A percentile compares a stretch with the other conserved stretches of the same genome.
phyloP scores from a whole-genome alignment of 495 filamentous ascomycete genomes.

The Antarctomyces pellizariae region DNA sequence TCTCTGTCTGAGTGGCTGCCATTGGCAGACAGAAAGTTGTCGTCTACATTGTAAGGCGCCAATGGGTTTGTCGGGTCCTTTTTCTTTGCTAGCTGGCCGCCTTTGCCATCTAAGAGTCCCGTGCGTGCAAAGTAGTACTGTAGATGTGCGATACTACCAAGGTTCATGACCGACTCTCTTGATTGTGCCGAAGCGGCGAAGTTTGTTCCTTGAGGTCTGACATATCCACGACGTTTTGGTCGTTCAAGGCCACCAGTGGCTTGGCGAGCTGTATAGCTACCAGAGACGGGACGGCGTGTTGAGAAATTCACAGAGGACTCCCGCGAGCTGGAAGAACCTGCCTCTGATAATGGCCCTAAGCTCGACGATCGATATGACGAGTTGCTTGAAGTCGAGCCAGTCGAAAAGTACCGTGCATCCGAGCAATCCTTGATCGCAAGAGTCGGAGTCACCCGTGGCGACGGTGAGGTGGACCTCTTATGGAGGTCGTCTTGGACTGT shows the following conservation, averaged over 20 bases:
- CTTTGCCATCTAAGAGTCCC: constrained; percentile 80
- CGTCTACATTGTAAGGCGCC: constrained; percentile 19
- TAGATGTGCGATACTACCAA: constrained; percentile 89
- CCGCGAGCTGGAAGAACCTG: constrained; percentile 19
- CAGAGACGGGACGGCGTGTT: constrained; percentile 25
- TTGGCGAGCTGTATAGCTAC: constrained; percentile 29
- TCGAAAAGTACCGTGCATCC: constrained; percentile 3
- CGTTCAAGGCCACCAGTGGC: constrained; percentile 22
- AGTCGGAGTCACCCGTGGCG: constrained; percentile 41
- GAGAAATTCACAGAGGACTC: constrained; percentile 23
- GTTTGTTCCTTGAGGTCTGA: constrained; percentile 71
- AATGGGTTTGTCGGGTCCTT: constrained; percentile 11
- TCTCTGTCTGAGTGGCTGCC: constrained; percentile 21
- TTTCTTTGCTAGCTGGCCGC: constrained; percentile 54
- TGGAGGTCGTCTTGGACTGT: too few species aligned
- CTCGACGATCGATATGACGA: constrained; percentile 4
- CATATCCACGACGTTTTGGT: constrained; percentile 51
- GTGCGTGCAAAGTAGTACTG: constrained; percentile 97
- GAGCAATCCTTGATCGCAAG: constrained; percentile 13
- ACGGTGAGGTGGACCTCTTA: too few species aligned
- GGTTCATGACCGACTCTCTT: constrained; percentile 78
- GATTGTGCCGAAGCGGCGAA: constrained; percentile 79
- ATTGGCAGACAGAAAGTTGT: constrained; percentile 18
- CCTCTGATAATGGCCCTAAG: constrained; percentile 14
- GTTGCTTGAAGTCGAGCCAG: constrained; percentile 8